Conservation (phyloP, 2,329 filamentous ascomycete genomes). For the Didymella glomerata region DNA sequence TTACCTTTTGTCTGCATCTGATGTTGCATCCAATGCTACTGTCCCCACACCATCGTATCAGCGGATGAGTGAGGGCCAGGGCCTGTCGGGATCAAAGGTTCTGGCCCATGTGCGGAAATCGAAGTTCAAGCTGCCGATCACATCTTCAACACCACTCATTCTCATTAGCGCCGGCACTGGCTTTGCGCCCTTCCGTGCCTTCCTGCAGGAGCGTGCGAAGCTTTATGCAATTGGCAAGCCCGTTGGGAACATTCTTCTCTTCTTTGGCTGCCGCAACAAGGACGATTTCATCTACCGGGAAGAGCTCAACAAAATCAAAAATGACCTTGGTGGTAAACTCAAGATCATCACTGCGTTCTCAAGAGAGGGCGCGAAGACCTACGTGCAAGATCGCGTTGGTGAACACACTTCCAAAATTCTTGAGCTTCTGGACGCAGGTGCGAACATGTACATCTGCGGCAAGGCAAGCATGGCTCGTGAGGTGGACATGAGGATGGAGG, state of each 20-base stretch:
- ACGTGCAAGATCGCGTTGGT: conserved; percentile 53
- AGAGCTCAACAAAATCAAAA: conserved; percentile 35
- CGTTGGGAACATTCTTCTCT: conserved; percentile 43
- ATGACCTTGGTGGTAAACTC: conserved; percentile 34
- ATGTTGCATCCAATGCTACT: conserved; percentile 27
- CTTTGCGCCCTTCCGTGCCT: conserved; percentile 48
- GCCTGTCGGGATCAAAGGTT: conserved; percentile 36
- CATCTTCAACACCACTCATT: conserved; percentile 57
- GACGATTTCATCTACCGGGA: conserved; percentile 48
- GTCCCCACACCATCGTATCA: conserved; percentile 29
- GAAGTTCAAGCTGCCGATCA: conserved; percentile 58
- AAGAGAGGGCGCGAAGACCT: conserved; percentile 33
- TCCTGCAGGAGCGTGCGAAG: conserved; percentile 47
- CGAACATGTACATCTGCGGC: conserved; percentile 54
- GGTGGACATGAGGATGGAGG: conserved; percentile 52
- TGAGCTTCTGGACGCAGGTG: conserved; percentile 50
- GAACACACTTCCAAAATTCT: conserved; percentile 43
- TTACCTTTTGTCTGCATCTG: conserved; percentile 48
- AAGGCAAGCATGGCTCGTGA: conserved; percentile 54
- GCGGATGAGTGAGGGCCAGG: conserved; percentile 20
- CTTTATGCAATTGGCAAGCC: conserved; percentile 41
- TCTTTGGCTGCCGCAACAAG: conserved; percentile 44
- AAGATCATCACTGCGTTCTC: conserved; percentile 41
- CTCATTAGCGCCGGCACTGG: conserved; percentile 52
- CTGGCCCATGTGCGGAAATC: conserved; percentile 54